These are phyloP conservation scores for Phytophthora uliginosa DNA, from an alignment of 352 stramenopile species.

Conservation along the genomic window DNA sequence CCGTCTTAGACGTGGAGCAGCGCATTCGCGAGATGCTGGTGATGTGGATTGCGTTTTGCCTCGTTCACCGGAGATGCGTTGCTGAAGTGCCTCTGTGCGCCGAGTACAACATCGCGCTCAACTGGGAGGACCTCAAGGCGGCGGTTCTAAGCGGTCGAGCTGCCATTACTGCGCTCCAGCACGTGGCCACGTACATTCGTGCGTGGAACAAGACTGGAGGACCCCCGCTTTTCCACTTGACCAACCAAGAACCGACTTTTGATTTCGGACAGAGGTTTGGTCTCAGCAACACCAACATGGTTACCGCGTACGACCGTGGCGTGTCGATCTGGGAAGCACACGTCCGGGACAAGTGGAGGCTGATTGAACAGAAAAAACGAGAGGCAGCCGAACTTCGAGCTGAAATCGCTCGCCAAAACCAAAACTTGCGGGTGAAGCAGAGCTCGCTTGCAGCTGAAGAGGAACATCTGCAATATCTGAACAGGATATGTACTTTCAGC, in stretches of 20 bases:
- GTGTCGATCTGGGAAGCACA: conserved; percentile 29
- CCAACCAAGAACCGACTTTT: conserved; percentile 44
- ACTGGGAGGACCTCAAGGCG: conserved; percentile 48
- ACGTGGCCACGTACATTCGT: conserved; percentile 54
- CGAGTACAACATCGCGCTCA: conserved; percentile 56
- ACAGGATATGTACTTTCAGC: background rate
- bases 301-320: conserved; percentile 12
- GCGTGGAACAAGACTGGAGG: conserved; percentile 31
- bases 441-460: background rate
- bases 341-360: conserved; percentile 14
- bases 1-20: conserved; percentile 42
- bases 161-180: conserved; percentile 39
- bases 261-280: conserved; percentile 45
- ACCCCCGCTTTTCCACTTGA: conserved; percentile 55
- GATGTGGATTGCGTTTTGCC: conserved; percentile 55
- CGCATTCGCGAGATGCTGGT: conserved; percentile 51
- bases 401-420: conserved; percentile 1
- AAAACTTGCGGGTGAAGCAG: background rate
- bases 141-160: conserved; percentile 41
- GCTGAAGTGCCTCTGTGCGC: conserved; percentile 14
- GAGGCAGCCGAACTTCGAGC: conserved; percentile 3
- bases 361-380: conserved; percentile 32
- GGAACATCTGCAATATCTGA: background rate
- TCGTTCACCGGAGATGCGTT: conserved; percentile 43
- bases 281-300: conserved; percentile 15